Conservation (phyloP, 495 filamentous ascomycete genomes). For the Penicillium cinerascens region DNA sequence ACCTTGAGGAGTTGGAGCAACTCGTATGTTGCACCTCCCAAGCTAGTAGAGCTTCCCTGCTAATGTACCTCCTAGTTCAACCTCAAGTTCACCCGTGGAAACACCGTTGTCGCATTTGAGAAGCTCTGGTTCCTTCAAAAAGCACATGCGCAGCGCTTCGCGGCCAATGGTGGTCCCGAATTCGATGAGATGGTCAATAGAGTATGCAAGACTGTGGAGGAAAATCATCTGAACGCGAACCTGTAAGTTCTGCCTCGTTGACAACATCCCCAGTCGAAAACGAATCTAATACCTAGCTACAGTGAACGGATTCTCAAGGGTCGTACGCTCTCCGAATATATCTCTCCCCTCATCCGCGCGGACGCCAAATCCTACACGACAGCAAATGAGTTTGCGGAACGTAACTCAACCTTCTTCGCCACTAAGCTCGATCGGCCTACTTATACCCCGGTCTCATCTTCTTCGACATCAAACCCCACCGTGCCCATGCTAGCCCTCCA, state of each 20-base stretch:
- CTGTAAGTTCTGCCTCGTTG: conserved; percentile 24
- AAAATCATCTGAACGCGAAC: conserved; percentile 23
- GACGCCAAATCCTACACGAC: conserved; percentile 62
- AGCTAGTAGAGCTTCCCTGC: not conserved
- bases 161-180: conserved; percentile 27
- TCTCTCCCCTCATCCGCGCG: conserved; percentile 52
- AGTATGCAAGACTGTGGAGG: conserved; percentile 30
- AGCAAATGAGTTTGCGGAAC: conserved; percentile 52
- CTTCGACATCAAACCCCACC: conserved; percentile 9
- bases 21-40: conserved; percentile 45
- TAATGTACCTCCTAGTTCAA: conserved; percentile 55
- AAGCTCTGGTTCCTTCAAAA: conserved; percentile 82
- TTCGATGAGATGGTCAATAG: conserved; percentile 50
- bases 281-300: not conserved
- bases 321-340: conserved; percentile 28
- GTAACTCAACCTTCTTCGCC: conserved; percentile 64
- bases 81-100: conserved; percentile 81
- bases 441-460: conserved; percentile 24
- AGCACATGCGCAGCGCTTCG: conserved; percentile 55
- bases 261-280: not conserved
- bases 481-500: conserved; percentile 38
- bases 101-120: conserved; percentile 75
- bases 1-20: conserved; percentile 62
- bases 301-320: conserved; percentile 33
- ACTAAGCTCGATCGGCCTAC: conserved; percentile 32